Percentiles rank a stretch among this genome's conserved stretches.
These are phyloP conservation scores for Polyporus tsugae DNA, from an alignment of 1,284 basidiomycete species.

Conservation along the genomic window DNA sequence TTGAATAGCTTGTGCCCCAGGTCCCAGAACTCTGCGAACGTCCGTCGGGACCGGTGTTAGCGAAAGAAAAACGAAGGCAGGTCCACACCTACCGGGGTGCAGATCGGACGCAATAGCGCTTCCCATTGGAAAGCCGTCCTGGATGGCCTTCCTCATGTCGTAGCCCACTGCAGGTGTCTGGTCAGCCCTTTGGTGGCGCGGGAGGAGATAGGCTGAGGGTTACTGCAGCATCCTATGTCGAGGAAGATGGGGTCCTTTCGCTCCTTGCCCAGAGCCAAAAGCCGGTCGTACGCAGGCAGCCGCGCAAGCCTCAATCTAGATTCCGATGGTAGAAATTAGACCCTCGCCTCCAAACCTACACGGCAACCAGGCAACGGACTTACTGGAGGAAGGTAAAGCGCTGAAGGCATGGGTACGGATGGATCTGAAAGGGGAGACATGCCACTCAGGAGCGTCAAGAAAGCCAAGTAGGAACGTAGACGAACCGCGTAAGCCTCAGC, in stretches of 20 bases:
- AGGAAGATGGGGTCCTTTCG: constrained; percentile 11
- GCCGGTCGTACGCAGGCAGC: constrained; percentile 9
- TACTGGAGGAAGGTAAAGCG: constrained; percentile 14
- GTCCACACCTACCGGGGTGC: constrained; percentile 15
- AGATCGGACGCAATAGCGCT: constrained; percentile 40
- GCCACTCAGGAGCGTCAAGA: background rate
- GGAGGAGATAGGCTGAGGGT: constrained; percentile 26
- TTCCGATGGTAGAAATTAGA: too few species aligned
- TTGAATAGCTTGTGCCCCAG: constrained; percentile 42
- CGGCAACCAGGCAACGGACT: background rate
- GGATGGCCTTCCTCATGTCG: constrained; percentile 8
- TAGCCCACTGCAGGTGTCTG: background rate
- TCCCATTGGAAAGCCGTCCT: constrained; percentile 37
- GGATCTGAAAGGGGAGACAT: background rate
- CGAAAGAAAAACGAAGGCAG: too few species aligned
- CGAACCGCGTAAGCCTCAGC: constrained; percentile 31
- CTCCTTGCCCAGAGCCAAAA: constrained; percentile 12
- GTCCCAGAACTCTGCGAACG: constrained; percentile 38
- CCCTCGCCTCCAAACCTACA: background rate
- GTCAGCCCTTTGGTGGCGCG: background rate
- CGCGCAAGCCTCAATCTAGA: constrained; percentile 6
- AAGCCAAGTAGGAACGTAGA: background rate
- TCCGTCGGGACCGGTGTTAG: constrained; percentile 28
- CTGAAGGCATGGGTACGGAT: constrained; percentile 14
- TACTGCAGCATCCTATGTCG: constrained; percentile 19